Evolutionary conservation across 2,329 filamentous ascomycete species (phyloP), one percentile per base, ranked within the genome.

Genomic region (Cladosporium sp.): DNA sequence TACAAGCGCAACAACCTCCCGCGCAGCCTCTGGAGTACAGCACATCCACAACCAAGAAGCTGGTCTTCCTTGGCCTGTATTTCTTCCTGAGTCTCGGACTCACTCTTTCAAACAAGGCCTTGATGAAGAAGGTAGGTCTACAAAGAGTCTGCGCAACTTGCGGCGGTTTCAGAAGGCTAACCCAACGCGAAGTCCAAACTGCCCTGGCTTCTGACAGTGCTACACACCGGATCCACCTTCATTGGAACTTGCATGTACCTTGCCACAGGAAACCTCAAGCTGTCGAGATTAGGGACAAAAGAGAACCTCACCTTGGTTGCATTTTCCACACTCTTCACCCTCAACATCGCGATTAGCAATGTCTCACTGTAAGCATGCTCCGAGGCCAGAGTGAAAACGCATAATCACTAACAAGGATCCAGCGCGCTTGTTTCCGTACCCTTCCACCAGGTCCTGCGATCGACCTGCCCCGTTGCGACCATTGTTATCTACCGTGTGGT

Each of bases 391-490:
- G 17, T 5, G 15, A 36, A 15, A 3, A 11, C 3, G 5, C 13
- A 11, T 17, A 32, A 5, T 34, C n/a, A 15, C 19, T 50, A 17
- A 34, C 20, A 7, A 13, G 1, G 8, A 8, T 29, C 13, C 7
- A 54, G 51, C 15, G 53, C 58, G 13, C 56, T 80, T 71, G 80
- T 81, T 40, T 83, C 80, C 2, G 77, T 84, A 19, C 78, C 81
- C 3, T 83, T 84, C 66, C 82, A 84, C 66, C 81, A 84, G 64
- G 80, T 82, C 54, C 76, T 83, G 65, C 77, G 81, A 56, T 81
- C 81, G 55, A 78, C 80, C 18, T 78, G 75, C 54, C 81, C 81
- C 30, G 73, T 83, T 58, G 80, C 82, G 61, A 82, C 80, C 51
- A 77, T 83, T 51, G 64, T 80, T 56, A 80, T 84, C 64, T 83